Evolutionary conservation across 345 rosid genomes (phyloP).

Genomic region (Salix viminalis): DNA sequence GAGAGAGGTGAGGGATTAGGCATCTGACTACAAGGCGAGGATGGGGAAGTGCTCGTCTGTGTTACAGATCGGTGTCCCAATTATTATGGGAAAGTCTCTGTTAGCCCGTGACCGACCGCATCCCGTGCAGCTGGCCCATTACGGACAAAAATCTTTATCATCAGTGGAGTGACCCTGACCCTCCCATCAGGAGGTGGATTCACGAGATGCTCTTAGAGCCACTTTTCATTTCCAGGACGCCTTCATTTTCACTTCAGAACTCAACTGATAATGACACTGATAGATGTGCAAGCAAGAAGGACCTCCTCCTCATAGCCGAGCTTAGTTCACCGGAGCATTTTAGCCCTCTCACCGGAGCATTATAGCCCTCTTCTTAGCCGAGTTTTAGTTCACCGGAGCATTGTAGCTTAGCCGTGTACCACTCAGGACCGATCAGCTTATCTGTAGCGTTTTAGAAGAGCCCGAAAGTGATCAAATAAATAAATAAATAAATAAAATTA

Average conservation of each 20-base stretch:
- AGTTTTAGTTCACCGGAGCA: neutral
- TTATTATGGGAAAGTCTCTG: neutral
- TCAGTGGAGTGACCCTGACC: neutral
- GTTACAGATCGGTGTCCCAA: neutral
- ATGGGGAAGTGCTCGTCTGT: too few relatives aligned
- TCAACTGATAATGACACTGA: neutral
- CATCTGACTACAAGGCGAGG: too few relatives aligned
- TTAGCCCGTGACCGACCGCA: constrained; percentile 46
- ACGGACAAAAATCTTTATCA: neutral
- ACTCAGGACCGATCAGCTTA: neutral
- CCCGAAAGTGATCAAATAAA: too few relatives aligned
- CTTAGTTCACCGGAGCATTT: too few relatives aligned
- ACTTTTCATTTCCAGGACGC: neutral
- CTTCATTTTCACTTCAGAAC: neutral
- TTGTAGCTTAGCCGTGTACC: neutral
- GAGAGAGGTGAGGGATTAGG: too few relatives aligned
- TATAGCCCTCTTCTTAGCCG: neutral
- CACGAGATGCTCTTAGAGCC: constrained; percentile 4
- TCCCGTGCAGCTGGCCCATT: constrained; percentile 18
- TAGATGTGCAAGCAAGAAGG: too few relatives aligned
- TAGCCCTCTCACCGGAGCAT: neutral
- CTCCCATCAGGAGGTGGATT: neutral
- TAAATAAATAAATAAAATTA: too few relatives aligned
- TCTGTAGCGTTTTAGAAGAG: neutral
- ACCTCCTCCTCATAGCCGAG: too few relatives aligned